Base-by-base conservation (phyloP, 331 rosid genomes). In the Saraca asoca region DNA sequence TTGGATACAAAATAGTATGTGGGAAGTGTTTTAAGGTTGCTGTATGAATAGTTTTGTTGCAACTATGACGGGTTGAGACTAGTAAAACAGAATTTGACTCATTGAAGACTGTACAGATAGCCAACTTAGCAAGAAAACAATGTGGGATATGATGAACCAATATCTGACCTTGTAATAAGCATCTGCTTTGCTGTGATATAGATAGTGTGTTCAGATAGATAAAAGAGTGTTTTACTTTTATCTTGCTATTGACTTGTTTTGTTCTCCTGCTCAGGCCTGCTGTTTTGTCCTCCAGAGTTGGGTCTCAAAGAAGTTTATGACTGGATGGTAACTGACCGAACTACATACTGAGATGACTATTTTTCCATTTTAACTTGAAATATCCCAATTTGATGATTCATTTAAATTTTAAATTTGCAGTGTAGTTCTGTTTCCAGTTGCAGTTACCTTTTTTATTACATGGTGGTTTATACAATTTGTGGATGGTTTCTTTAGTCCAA, bases 401-500 rank as follows among this genome's bases (percentile, higher is more conserved):
- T 62, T 71, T 81, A 24, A 62, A 42, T 77, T 72, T 70, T 74
- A 77, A 63, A 60, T 41, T 78, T 83, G 87, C 93, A 89, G 95
- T 66, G 95, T 92, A n/a, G 96, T 89, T 75, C 89, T 92, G 63
- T 89, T 89, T 64, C 98, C 98, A 9, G 91, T 92, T 62, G 95
- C 98, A 35, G 91, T 92, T 68, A 89, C 96, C 39, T 89, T 92
- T 78, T 92, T 89, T 41, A 69, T 89, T 56, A 92, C 96, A 0
- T 92, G 96, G 96, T 89, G 98, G 96, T 92, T 92, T 68, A 70
- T 92, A 78, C 91, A 89, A 66, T 92, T 92, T 68, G 93, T 89
- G 54, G 98, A 92, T 78, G 94, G 98, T 68, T 92, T 92, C 91
- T 92, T 92, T 69, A 87, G 96, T 69, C 98, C 96, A 70, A 13